phyloP scores from a whole-genome alignment of 2,329 filamentous ascomycete species.

The Colletotrichum brevisporum region DNA sequence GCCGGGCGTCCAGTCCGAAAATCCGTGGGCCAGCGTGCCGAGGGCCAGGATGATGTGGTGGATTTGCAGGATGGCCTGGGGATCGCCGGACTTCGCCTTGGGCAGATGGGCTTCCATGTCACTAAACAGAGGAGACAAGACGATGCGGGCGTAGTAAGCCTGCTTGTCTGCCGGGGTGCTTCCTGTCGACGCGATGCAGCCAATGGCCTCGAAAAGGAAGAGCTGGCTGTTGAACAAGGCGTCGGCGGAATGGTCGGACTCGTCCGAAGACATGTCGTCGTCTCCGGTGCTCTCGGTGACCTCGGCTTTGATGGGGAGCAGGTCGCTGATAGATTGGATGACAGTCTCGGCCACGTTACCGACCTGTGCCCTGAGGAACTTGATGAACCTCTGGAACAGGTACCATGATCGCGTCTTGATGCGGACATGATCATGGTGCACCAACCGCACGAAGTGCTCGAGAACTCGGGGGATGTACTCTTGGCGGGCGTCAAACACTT shows the following conservation, averaged over 20 bases:
- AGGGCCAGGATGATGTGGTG: slow-evolving; percentile 98
- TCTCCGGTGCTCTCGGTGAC: slow-evolving; percentile 83
- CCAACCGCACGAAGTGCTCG: slow-evolving; percentile 90
- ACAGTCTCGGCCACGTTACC: slow-evolving; percentile 92
- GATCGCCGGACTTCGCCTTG: slow-evolving; percentile 83
- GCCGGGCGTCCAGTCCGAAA: slow-evolving; percentile 87
- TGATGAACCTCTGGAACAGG: slow-evolving; percentile 92
- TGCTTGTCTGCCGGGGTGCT: slow-evolving; percentile 87
- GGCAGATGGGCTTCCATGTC: slow-evolving; percentile 87
- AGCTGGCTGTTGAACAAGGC: slow-evolving; percentile 92
- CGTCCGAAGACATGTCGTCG: slow-evolving; percentile 95
- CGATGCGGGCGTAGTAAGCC: slow-evolving; percentile 85
- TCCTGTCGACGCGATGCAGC: slow-evolving; percentile 87
- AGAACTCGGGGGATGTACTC: slow-evolving; percentile 87
- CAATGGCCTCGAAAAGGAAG: slow-evolving; percentile 94
- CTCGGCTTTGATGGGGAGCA: slow-evolving; percentile 92
- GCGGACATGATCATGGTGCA: slow-evolving; percentile 89
- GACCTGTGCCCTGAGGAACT: slow-evolving; percentile 86
- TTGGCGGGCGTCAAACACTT: slow-evolving; percentile 90
- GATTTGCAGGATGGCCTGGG: slow-evolving; percentile 87
- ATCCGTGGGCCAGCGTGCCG: slow-evolving; percentile 91
- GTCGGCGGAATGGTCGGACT: slow-evolving; percentile 91
- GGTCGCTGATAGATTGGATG: slow-evolving; percentile 89
- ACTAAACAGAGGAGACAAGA: slow-evolving; percentile 90
- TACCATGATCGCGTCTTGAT: slow-evolving; percentile 97